Evolutionary conservation across 306 rosid genomes (phyloP).

Genomic region (Vigna radiata): DNA sequence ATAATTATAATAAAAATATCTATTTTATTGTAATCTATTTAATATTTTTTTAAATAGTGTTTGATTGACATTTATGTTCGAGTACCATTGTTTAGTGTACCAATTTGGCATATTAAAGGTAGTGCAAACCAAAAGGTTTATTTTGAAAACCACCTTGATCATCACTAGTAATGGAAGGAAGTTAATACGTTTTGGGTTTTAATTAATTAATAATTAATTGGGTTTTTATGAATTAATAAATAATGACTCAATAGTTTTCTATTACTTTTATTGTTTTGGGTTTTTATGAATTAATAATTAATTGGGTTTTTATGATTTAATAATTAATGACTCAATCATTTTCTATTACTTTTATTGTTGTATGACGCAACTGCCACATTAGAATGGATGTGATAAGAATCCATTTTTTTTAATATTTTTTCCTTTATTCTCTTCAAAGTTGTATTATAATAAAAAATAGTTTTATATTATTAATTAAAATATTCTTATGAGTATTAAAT

Average conservation of each 20-base stretch:
- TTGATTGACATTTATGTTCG: too few species aligned
- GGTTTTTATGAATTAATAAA: constrained; percentile 13
- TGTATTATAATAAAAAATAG: too few species aligned
- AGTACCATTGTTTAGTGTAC: neutral
- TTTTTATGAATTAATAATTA: constrained; percentile 24
- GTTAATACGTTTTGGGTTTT: constrained; percentile 40
- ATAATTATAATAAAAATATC: too few species aligned
- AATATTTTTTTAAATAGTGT: too few species aligned
- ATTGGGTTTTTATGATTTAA: constrained; percentile 20
- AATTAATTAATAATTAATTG: constrained; percentile 26
- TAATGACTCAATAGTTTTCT: constrained; percentile 49
- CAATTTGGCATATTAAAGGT: neutral
- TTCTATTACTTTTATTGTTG: neutral
- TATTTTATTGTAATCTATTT: too few species aligned
- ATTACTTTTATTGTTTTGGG: too few species aligned
- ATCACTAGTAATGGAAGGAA: constrained; percentile 53
- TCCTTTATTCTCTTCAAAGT: too few species aligned
- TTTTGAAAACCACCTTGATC: constrained; percentile 36
- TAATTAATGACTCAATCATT: constrained; percentile 47
- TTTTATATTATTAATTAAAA: too few species aligned
- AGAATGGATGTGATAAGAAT: neutral
- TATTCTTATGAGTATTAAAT: too few species aligned
- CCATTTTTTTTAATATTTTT: too few species aligned
- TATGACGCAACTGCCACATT: constrained; percentile 9
- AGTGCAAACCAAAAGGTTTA: neutral